Evolutionary conservation across 2,329 filamentous ascomycete genomes (phyloP).

Genomic region (Colletotrichum scovillei): DNA sequence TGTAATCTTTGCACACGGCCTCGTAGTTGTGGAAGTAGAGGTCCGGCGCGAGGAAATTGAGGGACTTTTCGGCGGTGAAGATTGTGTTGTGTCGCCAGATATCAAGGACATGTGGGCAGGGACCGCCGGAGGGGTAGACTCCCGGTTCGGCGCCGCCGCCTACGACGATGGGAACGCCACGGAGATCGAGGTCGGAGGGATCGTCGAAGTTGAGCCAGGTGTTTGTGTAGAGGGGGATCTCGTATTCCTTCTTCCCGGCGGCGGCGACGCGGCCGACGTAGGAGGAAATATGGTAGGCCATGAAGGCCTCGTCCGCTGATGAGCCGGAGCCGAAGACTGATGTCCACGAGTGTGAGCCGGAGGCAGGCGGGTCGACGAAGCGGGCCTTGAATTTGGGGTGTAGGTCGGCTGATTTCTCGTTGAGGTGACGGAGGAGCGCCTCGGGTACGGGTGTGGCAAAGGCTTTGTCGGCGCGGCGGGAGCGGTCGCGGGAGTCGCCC

Average conservation of each 20-base stretch:
- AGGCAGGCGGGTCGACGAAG: constrained; percentile 39
- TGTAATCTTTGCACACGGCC: constrained; percentile 54
- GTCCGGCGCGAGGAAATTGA: constrained; percentile 60
- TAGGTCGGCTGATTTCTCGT: constrained; percentile 31
- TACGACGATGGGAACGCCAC: constrained; percentile 46
- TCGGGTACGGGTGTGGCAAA: constrained; percentile 50
- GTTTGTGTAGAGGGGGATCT: constrained; percentile 49
- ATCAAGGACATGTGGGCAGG: constrained; percentile 47
- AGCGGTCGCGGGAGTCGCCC: constrained; percentile 62
- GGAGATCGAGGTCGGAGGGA: constrained; percentile 43
- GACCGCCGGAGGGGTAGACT: constrained; percentile 50
- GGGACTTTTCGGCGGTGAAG: constrained; percentile 39
- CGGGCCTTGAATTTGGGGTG: constrained; percentile 45
- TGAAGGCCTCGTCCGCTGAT: constrained; percentile 49
- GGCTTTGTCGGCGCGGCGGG: constrained; percentile 50
- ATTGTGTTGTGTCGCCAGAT: constrained; percentile 52
- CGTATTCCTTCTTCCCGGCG: constrained; percentile 47
- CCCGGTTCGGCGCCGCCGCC: constrained; percentile 49
- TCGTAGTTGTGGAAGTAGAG: constrained; percentile 62
- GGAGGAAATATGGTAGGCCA: constrained; percentile 49
- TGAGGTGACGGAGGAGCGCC: constrained; percentile 42
- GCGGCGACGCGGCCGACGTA: constrained; percentile 49
- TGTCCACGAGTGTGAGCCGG: constrained; percentile 45
- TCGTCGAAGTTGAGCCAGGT: constrained; percentile 50
- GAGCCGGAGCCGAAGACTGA: constrained; percentile 44